phyloP scores from a whole-genome alignment of 192 early-diverging fungal genomes.

The Glomus cerebriforme region DNA sequence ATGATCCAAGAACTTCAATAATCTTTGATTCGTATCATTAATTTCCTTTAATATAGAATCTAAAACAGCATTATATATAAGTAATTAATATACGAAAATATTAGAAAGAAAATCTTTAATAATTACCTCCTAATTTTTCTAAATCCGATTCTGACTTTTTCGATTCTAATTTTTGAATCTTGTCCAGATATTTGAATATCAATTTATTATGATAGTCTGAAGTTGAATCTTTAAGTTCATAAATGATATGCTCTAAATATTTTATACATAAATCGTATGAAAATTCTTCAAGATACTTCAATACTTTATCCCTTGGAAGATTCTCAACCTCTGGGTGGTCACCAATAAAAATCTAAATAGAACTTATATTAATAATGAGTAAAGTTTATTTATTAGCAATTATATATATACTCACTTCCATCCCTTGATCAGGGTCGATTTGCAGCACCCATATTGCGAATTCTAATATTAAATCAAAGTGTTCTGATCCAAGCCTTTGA shows the following conservation, averaged over 20 bases:
- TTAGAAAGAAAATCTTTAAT: background rate
- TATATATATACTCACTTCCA: conserved; percentile 57
- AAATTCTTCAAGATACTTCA: conserved; percentile 68
- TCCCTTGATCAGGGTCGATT: conserved; percentile 60
- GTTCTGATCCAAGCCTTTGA: conserved; percentile 72
- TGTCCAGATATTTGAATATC: conserved; percentile 77
- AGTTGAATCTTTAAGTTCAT: conserved; percentile 63
- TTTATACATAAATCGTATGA: conserved; percentile 66
- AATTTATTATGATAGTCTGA: conserved; percentile 81
- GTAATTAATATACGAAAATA: conserved; percentile 4
- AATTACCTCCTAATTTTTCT: conserved; percentile 7
- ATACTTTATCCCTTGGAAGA: conserved; percentile 61
- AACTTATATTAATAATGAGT: background rate
- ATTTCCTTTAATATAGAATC: conserved; percentile 17
- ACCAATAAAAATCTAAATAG: conserved; percentile 54
- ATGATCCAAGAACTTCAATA: conserved; percentile 71
- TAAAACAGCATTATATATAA: background rate
- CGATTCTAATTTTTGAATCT: conserved; percentile 49
- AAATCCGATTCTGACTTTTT: conserved; percentile 32
- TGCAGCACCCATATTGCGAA: conserved; percentile 82
- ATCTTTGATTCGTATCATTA: conserved; percentile 36
- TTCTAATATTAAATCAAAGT: conserved; percentile 82
- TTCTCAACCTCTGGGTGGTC: conserved; percentile 60
- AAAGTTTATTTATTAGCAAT: no score
- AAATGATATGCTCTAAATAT: conserved; percentile 84